Evolutionary conservation across 371 early-diverging fungal genomes (phyloP), one percentile per base, ranked within the genome.

Genomic region (Mortierella sp.): DNA sequence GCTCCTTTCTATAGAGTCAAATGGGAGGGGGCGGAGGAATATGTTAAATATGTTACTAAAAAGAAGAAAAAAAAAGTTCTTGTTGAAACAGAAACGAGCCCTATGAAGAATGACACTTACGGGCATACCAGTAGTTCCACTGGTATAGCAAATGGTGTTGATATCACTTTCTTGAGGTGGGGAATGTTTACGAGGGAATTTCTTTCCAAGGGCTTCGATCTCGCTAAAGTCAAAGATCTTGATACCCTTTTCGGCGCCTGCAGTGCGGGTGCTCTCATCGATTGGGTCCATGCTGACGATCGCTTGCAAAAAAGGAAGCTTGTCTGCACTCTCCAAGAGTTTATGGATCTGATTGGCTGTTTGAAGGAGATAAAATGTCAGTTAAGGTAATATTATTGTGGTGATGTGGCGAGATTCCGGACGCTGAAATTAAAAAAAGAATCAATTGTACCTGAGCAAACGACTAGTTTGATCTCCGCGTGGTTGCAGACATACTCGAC

Each of bases 41-140:
- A 35, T 35, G 35, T 35, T 35, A 35, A 8, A 35, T 8, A 35
- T 5, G 35, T 35, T 35, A 35, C 35, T 35, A 8, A 8, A 35
- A 35, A n/a, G n/a, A n/a, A n/a, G n/a, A n/a, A n/a, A 96, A 47
- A 26, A 24, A 8, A 6, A 0, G 1, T 35, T 20, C 0, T 60
- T 39, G 55, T 28, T 37, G 37, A 65, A 22, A 28, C 5, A 55
- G 22, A 55, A 22, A 55, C 1, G 18, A 51, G 18, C 4, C n/a
- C 5, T 18, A 5, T 35, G 12, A 11, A 5, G 39, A 60, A 37
- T 32, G 12, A 22, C 20, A 61, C 72, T 60, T 72, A 78, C 94
- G 12, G 98, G 98, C 30, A 69, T 77, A 1, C 95, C 97, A 3
- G 94, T 92, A 57, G 94, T 89, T 63, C 99, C 99, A 69, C 94